Percentiles rank a stretch among this genome's conserved stretches.
Evolutionary conservation across 2,329 filamentous ascomycete genomes (phyloP).

Genomic region (Bisporella sp.): DNA sequence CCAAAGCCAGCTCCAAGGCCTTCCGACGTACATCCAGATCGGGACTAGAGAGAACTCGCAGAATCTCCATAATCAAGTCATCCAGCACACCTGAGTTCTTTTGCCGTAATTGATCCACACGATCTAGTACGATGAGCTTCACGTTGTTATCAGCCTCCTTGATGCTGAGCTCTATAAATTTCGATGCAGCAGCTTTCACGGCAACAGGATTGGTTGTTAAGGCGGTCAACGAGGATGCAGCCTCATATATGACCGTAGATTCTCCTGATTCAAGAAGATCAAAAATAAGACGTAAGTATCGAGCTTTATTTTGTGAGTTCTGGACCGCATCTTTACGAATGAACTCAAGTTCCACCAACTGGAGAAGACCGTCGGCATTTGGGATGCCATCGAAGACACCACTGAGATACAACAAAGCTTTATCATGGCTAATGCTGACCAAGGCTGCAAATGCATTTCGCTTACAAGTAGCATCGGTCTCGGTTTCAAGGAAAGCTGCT

Average conservation of each 20-base stretch:
- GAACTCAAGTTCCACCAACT: constrained; percentile 92
- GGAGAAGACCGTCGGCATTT: constrained; percentile 88
- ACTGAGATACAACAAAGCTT: constrained; percentile 81
- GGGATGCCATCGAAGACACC: constrained; percentile 87
- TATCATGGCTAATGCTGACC: constrained; percentile 85
- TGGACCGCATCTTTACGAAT: constrained; percentile 96
- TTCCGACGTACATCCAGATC: constrained; percentile 95
- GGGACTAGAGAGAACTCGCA: constrained; percentile 88
- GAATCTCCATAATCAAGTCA: constrained; percentile 93
- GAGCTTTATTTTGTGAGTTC: constrained; percentile 91
- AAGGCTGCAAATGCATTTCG: constrained; percentile 94
- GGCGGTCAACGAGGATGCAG: constrained; percentile 87
- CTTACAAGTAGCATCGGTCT: constrained; percentile 94
- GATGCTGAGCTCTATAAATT: constrained; percentile 95
- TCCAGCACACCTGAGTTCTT: constrained; percentile 89
- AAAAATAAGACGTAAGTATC: constrained; percentile 91
- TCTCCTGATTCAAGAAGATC: constrained; percentile 89
- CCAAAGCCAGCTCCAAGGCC: constrained; percentile 80
- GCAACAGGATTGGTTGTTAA: constrained; percentile 95
- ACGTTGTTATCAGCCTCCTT: constrained; percentile 99
- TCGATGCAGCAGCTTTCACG: constrained; percentile 90
- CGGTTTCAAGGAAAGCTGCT: constrained; percentile 78
- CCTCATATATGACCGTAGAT: constrained; percentile 95
- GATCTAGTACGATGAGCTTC: constrained; percentile 94
- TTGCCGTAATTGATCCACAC: constrained; percentile 79